These are phyloP conservation scores for Sphagnum magellanicum DNA, from an alignment of 228 moss, liverwort and hornwort species.

Conservation along the genomic window DNA sequence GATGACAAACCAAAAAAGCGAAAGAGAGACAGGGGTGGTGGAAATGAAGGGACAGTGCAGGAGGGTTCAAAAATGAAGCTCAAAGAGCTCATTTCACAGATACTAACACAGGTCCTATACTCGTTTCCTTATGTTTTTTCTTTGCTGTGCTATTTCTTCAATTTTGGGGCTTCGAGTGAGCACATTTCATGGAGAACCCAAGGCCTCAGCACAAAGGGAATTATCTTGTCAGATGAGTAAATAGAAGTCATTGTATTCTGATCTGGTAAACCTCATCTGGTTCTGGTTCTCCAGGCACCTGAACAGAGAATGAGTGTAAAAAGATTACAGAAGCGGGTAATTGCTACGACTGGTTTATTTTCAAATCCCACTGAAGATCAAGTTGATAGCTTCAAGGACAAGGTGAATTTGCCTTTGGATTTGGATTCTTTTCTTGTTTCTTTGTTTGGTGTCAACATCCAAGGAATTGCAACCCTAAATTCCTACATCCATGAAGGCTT, in stretches of 20 bases:
- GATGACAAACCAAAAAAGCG: constrained; percentile 30
- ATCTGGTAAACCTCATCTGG: too few relatives aligned
- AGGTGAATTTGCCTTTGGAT: constrained; percentile 16
- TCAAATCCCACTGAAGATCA: constrained; percentile 15
- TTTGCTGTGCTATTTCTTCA: too few relatives aligned
- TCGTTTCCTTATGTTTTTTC: too few relatives aligned
- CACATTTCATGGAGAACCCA: too few relatives aligned
- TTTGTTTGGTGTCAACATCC: too few relatives aligned
- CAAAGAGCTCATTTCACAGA: constrained; percentile 29
- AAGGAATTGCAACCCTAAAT: too few relatives aligned
- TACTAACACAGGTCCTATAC: constrained; percentile 26
- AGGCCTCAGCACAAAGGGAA: too few relatives aligned
- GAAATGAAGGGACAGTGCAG: constrained; percentile 15
- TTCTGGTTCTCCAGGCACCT: constrained; percentile 28
- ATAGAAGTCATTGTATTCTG: too few relatives aligned
- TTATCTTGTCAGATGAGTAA: too few relatives aligned
- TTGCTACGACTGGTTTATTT: constrained; percentile 41
- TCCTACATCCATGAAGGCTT: too few relatives aligned
- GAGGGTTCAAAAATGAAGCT: constrained; percentile 30
- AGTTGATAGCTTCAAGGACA: constrained; percentile 28
- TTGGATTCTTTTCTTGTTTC: too few relatives aligned
- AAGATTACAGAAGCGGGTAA: constrained; percentile 59
- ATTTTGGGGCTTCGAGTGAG: too few relatives aligned
- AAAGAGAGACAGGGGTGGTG: constrained; percentile 22
- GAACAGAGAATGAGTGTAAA: constrained; percentile 65